These are phyloP conservation scores for Penicillium lividum DNA, from an alignment of 495 filamentous ascomycete species.

Conservation along the genomic window DNA sequence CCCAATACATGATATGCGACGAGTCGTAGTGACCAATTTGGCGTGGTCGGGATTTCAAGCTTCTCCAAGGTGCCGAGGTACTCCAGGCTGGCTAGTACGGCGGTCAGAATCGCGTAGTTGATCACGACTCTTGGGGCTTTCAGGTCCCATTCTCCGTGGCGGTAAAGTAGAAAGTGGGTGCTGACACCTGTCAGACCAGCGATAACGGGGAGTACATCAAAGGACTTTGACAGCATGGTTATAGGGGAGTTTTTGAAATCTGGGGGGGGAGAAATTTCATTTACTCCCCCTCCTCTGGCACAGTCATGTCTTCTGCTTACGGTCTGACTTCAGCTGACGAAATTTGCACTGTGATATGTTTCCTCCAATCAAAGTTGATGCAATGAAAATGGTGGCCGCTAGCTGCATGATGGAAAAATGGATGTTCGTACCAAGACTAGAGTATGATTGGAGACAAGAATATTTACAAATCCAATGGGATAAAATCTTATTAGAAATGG, in stretches of 20 bases:
- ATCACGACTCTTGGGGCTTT: background rate
- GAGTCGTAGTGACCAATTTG: background rate
- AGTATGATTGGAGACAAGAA: too few species aligned
- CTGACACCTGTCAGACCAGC: background rate
- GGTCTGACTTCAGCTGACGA: background rate
- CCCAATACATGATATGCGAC: constrained; percentile 4
- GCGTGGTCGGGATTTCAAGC: background rate
- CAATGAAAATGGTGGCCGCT: background rate
- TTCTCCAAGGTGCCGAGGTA: background rate
- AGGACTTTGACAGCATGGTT: background rate
- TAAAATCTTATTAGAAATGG: too few species aligned
- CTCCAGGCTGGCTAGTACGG: background rate
- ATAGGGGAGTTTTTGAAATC: background rate
- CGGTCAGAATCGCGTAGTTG: background rate
- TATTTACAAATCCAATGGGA: too few species aligned
- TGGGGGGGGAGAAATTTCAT: background rate
- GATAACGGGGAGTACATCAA: background rate
- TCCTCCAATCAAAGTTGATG: background rate
- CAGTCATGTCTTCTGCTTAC: background rate
- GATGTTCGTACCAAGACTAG: too few species aligned
- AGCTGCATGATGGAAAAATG: background rate
- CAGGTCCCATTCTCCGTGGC: constrained; percentile 10
- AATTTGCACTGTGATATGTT: background rate
- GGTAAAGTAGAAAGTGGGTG: constrained; percentile 4
- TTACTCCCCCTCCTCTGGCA: background rate